Base-by-base conservation (phyloP, 108 stramenopile genomes). In the Nitzschia palea region DNA sequence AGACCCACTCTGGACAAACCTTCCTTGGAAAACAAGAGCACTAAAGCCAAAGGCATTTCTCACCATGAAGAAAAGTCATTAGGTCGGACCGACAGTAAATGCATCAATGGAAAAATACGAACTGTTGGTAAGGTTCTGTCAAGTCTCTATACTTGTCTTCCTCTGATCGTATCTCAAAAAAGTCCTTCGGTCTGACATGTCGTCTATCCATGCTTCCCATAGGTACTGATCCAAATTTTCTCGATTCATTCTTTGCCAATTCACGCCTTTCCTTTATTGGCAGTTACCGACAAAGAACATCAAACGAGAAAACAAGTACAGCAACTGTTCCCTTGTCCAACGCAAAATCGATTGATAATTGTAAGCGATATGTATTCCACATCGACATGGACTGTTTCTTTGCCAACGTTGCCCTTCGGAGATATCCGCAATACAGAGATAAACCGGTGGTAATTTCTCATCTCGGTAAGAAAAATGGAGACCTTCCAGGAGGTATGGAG, bases 381-480 rank as follows among this genome's bases (percentile, higher is more conserved):
- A 87, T 96, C 2, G 97, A 97, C 65, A 95, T 97, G 95, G 97
- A 97, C 76, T 96, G 95, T 69, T 97, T 96, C 81, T 97, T 97
- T 80, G 95, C 90, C 0, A 57, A 83, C 37, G 97, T 96, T 44
- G 87, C 80, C 9, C 68, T 96, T 20, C 85, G 87, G 28, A 84
- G 85, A n/a, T 91, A 72, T 62, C 94, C 96, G 3, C 79, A 96
- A 40, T 85, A 95, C 50, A 48, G 64, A 61, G 70, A 81, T 37
- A 77, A 85, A 64, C 95, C 96, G 1, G 94, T 97, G 3, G 96
- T 86, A 23, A 88, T 97, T 44, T 95, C 92, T 3, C 96, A 97
- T 70, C 65, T 84, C 28, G 73, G 80, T 44, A 80, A 76, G 23
- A 44, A 30, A 37, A 55, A 50, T 52, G 33, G 62, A 27, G 44